Evolutionary conservation across 2,329 filamentous ascomycete genomes (phyloP).

Genomic region (Ramularia collo-cygni): DNA sequence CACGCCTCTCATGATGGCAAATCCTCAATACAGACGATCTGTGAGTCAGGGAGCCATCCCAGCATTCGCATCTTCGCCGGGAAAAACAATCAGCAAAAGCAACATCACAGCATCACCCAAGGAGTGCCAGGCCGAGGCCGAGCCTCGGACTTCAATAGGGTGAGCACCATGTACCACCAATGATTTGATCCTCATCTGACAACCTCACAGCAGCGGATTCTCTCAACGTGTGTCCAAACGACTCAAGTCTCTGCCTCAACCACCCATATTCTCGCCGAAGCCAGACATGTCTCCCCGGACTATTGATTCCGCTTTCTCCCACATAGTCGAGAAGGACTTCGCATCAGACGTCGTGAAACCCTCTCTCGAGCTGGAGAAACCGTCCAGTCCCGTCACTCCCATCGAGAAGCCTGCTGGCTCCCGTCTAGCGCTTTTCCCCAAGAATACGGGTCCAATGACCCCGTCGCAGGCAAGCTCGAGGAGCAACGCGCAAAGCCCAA

Average conservation of each 20-base stretch:
- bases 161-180: neutral
- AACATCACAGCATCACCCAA: neutral
- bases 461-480: slow-evolving; percentile 10
- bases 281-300: slow-evolving; percentile 5
- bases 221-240: slow-evolving; percentile 25
- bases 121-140: neutral
- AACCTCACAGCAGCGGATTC: slow-evolving; percentile 18
- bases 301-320: slow-evolving; percentile 16
- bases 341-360: slow-evolving; percentile 4
- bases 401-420: slow-evolving; percentile 5
- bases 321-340: slow-evolving; percentile 5
- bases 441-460: slow-evolving; percentile 10
- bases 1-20: neutral
- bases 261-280: slow-evolving; percentile 3
- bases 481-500: slow-evolving; percentile 3
- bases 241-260: slow-evolving; percentile 17
- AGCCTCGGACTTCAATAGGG: slow-evolving; percentile 1
- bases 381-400: neutral
- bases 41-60: slow-evolving; percentile 7
- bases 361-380: slow-evolving; percentile 1
- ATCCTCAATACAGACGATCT: slow-evolving; percentile 9
- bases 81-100: slow-evolving; percentile 4
- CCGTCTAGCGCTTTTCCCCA: slow-evolving; percentile 14
- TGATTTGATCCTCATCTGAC: slow-evolving; percentile 3
- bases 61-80: neutral